Evolutionary conservation across 2,329 filamentous ascomycete species (phyloP).

Genomic region (Emmonsia crescens): DNA sequence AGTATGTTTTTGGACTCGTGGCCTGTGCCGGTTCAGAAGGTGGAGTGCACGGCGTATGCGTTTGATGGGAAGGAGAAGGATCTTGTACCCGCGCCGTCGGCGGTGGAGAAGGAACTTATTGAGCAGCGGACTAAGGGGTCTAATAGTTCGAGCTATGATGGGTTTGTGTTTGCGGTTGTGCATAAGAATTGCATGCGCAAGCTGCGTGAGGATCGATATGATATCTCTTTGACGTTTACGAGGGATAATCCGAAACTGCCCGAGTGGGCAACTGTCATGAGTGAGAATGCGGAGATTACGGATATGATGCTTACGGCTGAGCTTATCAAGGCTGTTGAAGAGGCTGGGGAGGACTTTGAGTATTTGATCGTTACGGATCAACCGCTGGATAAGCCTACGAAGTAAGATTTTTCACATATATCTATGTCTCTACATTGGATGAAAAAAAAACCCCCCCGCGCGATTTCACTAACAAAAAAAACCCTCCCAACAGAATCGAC

Average conservation of each 20-base stretch:
- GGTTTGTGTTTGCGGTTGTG: constrained; percentile 89
- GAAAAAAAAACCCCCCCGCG: not conserved
- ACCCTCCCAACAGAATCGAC: constrained; percentile 47
- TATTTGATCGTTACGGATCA: constrained; percentile 85
- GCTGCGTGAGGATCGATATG: constrained; percentile 85
- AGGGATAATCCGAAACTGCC: constrained; percentile 90
- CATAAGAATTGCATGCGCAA: constrained; percentile 91
- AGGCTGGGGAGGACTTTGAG: constrained; percentile 71
- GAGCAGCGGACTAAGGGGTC: constrained; percentile 45
- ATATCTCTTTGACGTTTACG: constrained; percentile 82
- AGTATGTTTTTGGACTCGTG: constrained; percentile 74
- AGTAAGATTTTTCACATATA: constrained; percentile 46
- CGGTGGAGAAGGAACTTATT: constrained; percentile 47
- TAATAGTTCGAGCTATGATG: constrained; percentile 59
- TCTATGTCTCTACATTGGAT: not conserved
- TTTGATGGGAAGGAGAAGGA: constrained; percentile 87
- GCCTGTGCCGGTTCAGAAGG: constrained; percentile 55
- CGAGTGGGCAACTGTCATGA: constrained; percentile 87
- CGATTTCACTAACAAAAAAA: not conserved
- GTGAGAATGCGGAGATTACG: constrained; percentile 89
- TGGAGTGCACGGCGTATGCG: constrained; percentile 70
- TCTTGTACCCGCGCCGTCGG: constrained; percentile 55
- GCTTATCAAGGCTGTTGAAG: constrained; percentile 64
- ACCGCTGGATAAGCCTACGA: constrained; percentile 73
- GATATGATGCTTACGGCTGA: constrained; percentile 80